Percentiles rank a stretch among this genome's conserved stretches.
These are phyloP conservation scores for Eimeria tenella DNA, from an alignment of 169 alveolate species.

Conservation along the genomic window DNA sequence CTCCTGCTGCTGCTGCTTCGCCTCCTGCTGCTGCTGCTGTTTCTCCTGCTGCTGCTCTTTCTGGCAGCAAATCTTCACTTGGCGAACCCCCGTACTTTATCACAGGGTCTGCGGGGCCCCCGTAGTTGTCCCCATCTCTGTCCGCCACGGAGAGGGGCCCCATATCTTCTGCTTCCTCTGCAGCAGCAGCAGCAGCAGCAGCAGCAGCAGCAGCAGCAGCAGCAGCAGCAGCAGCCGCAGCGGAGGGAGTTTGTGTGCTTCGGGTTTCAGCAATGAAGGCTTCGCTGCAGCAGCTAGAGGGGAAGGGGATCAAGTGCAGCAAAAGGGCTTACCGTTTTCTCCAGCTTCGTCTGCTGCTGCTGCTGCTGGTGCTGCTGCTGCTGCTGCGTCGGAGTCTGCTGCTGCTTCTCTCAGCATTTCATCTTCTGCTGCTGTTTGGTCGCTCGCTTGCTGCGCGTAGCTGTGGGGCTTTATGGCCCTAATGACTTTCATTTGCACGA, in stretches of 20 bases:
- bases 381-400: not conserved
- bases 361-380: slow-evolving; percentile 45
- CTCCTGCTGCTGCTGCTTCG: not conserved
- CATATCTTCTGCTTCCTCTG: not conserved
- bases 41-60: not conserved
- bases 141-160: not conserved
- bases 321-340: not conserved
- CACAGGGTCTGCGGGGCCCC: slow-evolving; percentile 30
- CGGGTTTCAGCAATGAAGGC: too few relatives aligned
- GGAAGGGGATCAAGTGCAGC: too few relatives aligned
- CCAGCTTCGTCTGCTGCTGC: slow-evolving; percentile 12
- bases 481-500: too few relatives aligned
- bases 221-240: not conserved
- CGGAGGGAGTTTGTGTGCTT: too few relatives aligned
- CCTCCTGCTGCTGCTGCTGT: slow-evolving; percentile 8
- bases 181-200: not conserved
- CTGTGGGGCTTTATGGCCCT: too few relatives aligned
- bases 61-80: not conserved
- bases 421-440: slow-evolving; percentile 20
- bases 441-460: not conserved
- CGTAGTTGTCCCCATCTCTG: not conserved
- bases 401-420: slow-evolving; percentile 5
- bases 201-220: not conserved
- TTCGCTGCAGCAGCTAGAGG: too few relatives aligned
- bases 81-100: not conserved